Conservation (phyloP, 202 grass and related monocot genomes). For the Hordeum pubiflorum region DNA sequence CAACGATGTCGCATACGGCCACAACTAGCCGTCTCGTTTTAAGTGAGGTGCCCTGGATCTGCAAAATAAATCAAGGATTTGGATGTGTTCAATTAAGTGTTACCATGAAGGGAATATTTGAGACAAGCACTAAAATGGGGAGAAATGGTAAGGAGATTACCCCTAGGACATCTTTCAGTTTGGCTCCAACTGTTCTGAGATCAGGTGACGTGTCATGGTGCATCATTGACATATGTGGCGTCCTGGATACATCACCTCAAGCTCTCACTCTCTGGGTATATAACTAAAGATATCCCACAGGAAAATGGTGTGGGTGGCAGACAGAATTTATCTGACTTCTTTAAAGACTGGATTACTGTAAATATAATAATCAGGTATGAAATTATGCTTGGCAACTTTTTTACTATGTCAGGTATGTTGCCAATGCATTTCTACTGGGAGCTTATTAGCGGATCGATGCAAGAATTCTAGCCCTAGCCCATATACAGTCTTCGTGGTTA, state of each 20-base stretch:
- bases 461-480: not conserved
- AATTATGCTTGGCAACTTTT: not conserved
- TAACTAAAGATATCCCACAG: slow-evolving; percentile 21
- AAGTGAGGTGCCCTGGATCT: slow-evolving; percentile 52
- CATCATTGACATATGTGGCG: slow-evolving; percentile 61
- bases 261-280: slow-evolving; percentile 5
- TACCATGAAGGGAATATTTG: not conserved
- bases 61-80: not conserved
- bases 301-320: not conserved
- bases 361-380: not conserved
- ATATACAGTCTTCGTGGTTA: not conserved
- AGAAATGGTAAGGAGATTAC: slow-evolving; percentile 18
- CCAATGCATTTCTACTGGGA: not conserved
- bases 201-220: slow-evolving; percentile 68
- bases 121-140: not conserved
- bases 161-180: slow-evolving; percentile 53
- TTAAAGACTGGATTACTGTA: not conserved
- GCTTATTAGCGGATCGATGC: not conserved
- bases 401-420: not conserved
- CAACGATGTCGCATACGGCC: slow-evolving; percentile 34
- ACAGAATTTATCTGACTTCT: not conserved
- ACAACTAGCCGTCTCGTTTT: slow-evolving; percentile 45
- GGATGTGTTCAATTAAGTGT: not conserved
- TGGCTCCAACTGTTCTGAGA: slow-evolving; percentile 48
- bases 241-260: slow-evolving; percentile 38